Base-by-base conservation (phyloP, 441 rosid genomes). In the Euphorbia schlechtendalii region DNA sequence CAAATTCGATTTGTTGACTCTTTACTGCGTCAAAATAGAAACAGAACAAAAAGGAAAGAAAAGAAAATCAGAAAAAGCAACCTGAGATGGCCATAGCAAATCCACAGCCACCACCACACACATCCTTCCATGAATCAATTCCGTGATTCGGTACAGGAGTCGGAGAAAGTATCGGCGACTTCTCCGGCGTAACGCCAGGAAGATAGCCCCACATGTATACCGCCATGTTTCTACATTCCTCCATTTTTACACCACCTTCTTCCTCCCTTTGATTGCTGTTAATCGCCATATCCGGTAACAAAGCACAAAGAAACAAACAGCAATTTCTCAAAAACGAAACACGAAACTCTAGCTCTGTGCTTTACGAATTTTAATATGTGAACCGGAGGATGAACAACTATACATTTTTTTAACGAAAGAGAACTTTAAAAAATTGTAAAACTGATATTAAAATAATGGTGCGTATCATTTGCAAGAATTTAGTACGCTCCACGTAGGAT, bases 11-110 rank as follows among this genome's bases (percentile, higher is more conserved):
- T 12, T 18, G 3, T 4, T 0, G 28, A 59, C 14, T 36, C 28
- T 38, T 61, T 43, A 15, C 20, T 10, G 45, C 13, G 13, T 41
- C 13, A 60, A 40, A 24, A 43, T 38, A 61, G 22, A 61, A 25
- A 3, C 0, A 3, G 36, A 10, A 61, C n/a, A n/a, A n/a, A n/a
- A n/a, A n/a, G n/a, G n/a, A n/a, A n/a, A n/a, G n/a, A n/a, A 24
- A 24, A 55, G 10, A 60, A 54, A 21, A 5, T 3, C 13, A 53
- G 65, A 49, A 28, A 55, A 71, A 28, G 53, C 24, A 25, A 92
- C 98, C 96, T 71, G 96, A 78, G 70, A 86, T 85, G 67, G 92
- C 96, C 84, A 89, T 83, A 69, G 98, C 94, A 76, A 89, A 89
- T 41, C 98, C 96, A 63, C 98, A 92, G 2, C 96, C 96, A 0